These are phyloP conservation scores for Oryza meyeriana DNA, from an alignment of 176 grass and related monocot genomes.

Conservation along the genomic window DNA sequence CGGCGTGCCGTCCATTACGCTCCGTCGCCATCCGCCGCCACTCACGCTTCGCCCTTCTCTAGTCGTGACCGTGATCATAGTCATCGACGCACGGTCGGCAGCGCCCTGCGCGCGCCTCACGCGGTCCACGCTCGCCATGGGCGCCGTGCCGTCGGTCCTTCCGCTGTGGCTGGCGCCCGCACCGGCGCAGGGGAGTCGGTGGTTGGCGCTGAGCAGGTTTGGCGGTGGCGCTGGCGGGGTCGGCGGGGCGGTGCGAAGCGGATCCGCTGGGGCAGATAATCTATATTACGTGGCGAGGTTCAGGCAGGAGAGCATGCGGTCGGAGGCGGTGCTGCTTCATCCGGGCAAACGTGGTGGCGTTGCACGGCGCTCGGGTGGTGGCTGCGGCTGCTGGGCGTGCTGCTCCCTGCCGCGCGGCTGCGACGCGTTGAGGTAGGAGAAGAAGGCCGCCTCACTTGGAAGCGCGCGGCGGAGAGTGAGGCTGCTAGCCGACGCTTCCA, in stretches of 20 bases:
- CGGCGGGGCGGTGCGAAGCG: constrained; percentile 55
- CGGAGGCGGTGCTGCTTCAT: constrained; percentile 24
- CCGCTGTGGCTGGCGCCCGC: constrained; percentile 51
- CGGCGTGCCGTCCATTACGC: too few relatives aligned
- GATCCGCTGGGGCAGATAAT: constrained; percentile 70
- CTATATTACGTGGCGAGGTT: constrained; percentile 69
- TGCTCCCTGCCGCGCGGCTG: constrained; percentile 64
- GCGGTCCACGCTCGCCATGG: constrained; percentile 58
- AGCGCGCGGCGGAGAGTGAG: constrained; percentile 51
- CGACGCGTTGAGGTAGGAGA: constrained; percentile 40
- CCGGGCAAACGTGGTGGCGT: constrained; percentile 58
- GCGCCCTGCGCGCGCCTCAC: constrained; percentile 33
- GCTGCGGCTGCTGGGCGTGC: constrained; percentile 54
- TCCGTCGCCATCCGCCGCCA: too few relatives aligned
- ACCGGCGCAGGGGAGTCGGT: constrained; percentile 32
- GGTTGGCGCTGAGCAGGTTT: constrained; percentile 52
- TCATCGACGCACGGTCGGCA: constrained; percentile 58
- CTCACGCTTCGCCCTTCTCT: too few relatives aligned
- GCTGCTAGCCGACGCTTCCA: constrained; percentile 51
- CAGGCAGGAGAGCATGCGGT: background rate
- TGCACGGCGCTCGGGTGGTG: constrained; percentile 58
- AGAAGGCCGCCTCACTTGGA: constrained; percentile 41
- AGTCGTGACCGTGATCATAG: constrained; percentile 58
- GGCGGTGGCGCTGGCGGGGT: constrained; percentile 47
- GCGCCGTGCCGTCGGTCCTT: constrained; percentile 54